Conservation (phyloP, 2,329 filamentous ascomycete genomes). For the Hypomyces rosellus region DNA sequence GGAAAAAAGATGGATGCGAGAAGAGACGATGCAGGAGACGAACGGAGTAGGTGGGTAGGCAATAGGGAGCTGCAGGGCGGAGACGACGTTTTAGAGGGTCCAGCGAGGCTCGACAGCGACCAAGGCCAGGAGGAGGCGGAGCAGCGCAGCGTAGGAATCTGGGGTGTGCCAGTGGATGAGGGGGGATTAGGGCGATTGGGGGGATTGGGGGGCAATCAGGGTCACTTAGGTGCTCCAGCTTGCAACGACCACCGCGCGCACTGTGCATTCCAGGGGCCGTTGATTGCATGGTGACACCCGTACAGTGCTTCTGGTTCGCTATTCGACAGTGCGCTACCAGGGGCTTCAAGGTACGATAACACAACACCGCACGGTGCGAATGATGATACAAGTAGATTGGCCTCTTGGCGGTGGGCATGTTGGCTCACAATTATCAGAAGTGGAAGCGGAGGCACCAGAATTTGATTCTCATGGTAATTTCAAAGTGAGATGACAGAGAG, state of each 20-base stretch:
- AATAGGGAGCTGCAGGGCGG: too few relatives aligned
- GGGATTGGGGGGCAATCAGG: neutral
- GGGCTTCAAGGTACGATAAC: neutral
- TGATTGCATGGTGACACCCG: neutral
- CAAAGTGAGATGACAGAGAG: too few relatives aligned
- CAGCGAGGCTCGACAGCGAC: too few relatives aligned
- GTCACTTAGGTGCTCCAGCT: neutral
- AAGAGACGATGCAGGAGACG: neutral
- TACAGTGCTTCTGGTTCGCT: neutral
- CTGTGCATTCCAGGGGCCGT: neutral
- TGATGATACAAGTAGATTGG: too few relatives aligned
- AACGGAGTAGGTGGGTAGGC: too few relatives aligned
- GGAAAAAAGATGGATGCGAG: neutral
- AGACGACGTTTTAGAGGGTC: neutral
- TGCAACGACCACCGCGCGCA: neutral
- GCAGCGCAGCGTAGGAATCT: slow-evolving; percentile 9
- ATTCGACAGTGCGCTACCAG: neutral
- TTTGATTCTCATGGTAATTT: too few relatives aligned
- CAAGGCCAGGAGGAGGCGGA: slow-evolving; percentile 9
- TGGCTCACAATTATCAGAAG: too few relatives aligned
- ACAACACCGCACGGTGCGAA: too few relatives aligned
- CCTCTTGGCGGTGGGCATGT: too few relatives aligned
- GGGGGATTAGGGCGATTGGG: neutral
- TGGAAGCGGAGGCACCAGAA: too few relatives aligned
- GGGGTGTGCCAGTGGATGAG: neutral